These are phyloP conservation scores for Nosema muscidifuracis DNA, from an alignment of 371 early-diverging fungal species.

Conservation along the genomic window DNA sequence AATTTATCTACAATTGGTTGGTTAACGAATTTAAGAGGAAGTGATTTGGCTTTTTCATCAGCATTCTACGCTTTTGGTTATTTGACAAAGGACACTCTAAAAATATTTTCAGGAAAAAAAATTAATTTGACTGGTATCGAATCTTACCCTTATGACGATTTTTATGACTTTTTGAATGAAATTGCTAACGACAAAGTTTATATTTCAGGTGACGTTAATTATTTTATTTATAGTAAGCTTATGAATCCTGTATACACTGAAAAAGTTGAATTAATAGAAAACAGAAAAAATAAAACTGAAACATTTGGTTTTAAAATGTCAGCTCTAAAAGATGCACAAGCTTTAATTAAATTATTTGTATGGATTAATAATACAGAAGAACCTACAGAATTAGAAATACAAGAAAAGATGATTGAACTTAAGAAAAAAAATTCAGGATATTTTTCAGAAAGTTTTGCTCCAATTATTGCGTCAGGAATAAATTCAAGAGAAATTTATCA, in stretches of 20 bases:
- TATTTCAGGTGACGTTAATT: conserved; percentile 66
- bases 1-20: conserved; percentile 64
- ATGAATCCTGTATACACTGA: conserved; percentile 22
- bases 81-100: conserved; percentile 67
- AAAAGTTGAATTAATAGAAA: conserved; percentile 8
- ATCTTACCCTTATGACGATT: conserved; percentile 43
- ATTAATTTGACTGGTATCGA: conserved; percentile 62
- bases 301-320: conserved; percentile 80
- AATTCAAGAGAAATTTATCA: conserved; percentile 97
- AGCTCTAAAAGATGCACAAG: conserved; percentile 82
- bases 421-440: conserved; percentile 64
- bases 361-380: conserved; percentile 78
- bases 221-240: conserved; percentile 29
- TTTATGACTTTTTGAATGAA: conserved; percentile 28
- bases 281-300: conserved; percentile 75
- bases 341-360: conserved; percentile 77
- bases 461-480: conserved; percentile 83
- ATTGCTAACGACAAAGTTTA: neutral
- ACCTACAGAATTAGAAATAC: conserved; percentile 71
- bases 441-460: conserved; percentile 80
- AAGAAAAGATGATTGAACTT: conserved; percentile 69
- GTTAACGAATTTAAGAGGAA: conserved; percentile 92
- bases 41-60: conserved; percentile 87
- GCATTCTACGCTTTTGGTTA: conserved; percentile 85
- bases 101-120: conserved; percentile 74